A percentile compares a stretch with the other conserved stretches of the same genome.
These are phyloP conservation scores for Cladophialophora psammophila DNA, from an alignment of 2,329 filamentous ascomycete genomes.

Conservation along the genomic window DNA sequence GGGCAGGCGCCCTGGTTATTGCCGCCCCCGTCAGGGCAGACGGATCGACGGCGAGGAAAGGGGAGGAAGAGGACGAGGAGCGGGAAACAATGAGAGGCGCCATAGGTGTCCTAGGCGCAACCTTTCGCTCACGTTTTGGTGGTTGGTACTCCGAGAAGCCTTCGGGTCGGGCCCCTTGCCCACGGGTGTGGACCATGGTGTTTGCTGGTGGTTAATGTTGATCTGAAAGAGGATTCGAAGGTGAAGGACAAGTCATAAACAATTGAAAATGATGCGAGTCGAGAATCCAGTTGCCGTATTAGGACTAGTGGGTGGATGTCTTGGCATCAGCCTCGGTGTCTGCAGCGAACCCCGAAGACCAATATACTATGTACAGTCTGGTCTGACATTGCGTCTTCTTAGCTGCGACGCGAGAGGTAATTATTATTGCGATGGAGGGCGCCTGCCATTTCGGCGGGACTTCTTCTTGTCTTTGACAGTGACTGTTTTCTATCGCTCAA, in stretches of 20 bases:
- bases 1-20: not conserved
- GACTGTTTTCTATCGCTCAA: too few relatives aligned
- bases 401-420: too few relatives aligned
- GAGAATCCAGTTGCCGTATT: not conserved
- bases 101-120: not conserved
- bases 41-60: not conserved
- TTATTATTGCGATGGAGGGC: too few relatives aligned
- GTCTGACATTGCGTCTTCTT: too few relatives aligned
- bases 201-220: not conserved
- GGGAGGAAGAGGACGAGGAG: conserved; percentile 9
- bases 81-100: not conserved
- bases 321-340: not conserved
- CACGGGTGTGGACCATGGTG: conserved; percentile 34
- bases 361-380: too few relatives aligned
- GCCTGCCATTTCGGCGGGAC: too few relatives aligned
- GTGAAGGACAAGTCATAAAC: not conserved
- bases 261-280: not conserved
- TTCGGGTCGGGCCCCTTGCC: conserved; percentile 34
- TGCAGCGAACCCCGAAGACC: not conserved
- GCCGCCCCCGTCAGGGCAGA: conserved; percentile 3
- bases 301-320: not conserved
- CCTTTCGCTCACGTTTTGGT: conserved; percentile 35
- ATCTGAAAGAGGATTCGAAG: not conserved
- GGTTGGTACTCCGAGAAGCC: conserved; percentile 31
- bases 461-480: too few relatives aligned